Evolutionary conservation across 345 rosid genomes (phyloP).

Genomic region (Draba incana): DNA sequence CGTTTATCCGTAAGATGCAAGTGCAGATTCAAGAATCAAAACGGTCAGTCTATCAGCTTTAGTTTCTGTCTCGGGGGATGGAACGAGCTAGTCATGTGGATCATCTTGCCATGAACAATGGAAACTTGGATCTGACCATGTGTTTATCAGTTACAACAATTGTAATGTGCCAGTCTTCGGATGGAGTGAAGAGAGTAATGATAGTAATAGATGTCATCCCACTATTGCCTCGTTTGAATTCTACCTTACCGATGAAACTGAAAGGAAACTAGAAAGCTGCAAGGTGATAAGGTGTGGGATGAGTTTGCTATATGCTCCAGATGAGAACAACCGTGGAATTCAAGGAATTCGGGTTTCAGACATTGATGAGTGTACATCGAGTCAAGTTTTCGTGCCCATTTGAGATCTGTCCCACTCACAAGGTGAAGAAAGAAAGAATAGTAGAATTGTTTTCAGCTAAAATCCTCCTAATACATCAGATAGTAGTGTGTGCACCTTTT

Average conservation of each 20-base stretch:
- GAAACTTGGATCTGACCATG: conserved; percentile 36
- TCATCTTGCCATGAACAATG: conserved; percentile 39
- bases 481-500: too few relatives aligned
- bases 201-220: conserved; percentile 20
- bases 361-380: too few relatives aligned
- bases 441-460: too few relatives aligned
- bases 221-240: conserved; percentile 33
- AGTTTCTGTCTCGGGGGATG: conserved; percentile 34
- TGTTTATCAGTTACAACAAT: conserved; percentile 39
- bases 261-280: conserved; percentile 26
- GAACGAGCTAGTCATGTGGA: conserved; percentile 41
- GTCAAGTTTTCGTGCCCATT: too few relatives aligned
- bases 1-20: conserved; percentile 38
- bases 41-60: conserved; percentile 27
- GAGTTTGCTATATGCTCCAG: conserved; percentile 35
- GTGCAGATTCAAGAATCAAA: conserved; percentile 1
- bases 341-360: background rate
- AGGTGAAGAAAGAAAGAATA: too few relatives aligned
- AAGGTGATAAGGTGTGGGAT: conserved; percentile 41
- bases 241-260: conserved; percentile 25
- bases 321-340: conserved; percentile 36
- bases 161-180: conserved; percentile 22
- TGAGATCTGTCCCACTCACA: too few relatives aligned
- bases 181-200: conserved; percentile 21
- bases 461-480: too few relatives aligned